Evolutionary conservation across 768 basidiomycete species (phyloP).

Genomic region (Tulasnella sp.): DNA sequence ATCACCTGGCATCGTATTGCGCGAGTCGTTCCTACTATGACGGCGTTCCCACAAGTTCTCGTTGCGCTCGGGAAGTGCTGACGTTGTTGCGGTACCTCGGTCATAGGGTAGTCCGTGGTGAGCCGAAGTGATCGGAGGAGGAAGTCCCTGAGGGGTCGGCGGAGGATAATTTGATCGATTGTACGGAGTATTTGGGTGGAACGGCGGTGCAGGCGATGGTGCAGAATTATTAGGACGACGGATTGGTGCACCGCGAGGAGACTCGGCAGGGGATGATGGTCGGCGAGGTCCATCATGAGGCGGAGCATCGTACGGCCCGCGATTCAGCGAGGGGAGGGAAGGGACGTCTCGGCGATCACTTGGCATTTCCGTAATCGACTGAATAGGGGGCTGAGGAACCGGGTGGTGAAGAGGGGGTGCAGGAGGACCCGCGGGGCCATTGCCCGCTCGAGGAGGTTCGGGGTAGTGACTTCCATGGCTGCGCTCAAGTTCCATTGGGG

Average conservation of each 20-base stretch:
- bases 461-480: constrained; percentile 29
- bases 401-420: constrained; percentile 56
- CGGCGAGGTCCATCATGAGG: constrained; percentile 3
- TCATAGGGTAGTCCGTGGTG: constrained; percentile 15
- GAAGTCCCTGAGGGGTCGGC: neutral
- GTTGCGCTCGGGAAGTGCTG: constrained; percentile 1
- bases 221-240: constrained; percentile 4
- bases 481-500: constrained; percentile 67
- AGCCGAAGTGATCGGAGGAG: constrained; percentile 2
- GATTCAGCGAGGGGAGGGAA: neutral
- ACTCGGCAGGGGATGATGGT: constrained; percentile 1
- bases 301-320: constrained; percentile 2
- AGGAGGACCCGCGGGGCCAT: constrained; percentile 33
- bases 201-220: constrained; percentile 11
- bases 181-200: neutral
- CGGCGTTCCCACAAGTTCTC: constrained; percentile 14
- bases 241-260: neutral
- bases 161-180: neutral
- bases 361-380: constrained; percentile 24
- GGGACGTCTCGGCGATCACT: constrained; percentile 21
- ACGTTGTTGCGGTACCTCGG: constrained; percentile 3
- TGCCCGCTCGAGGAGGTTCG: constrained; percentile 27
- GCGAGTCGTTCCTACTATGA: constrained; percentile 31
- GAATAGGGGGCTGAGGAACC: constrained; percentile 38
- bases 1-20: constrained; percentile 45